Evolutionary conservation across 163 green algal species (phyloP).

Genomic region (Chlorella variabilis): DNA sequence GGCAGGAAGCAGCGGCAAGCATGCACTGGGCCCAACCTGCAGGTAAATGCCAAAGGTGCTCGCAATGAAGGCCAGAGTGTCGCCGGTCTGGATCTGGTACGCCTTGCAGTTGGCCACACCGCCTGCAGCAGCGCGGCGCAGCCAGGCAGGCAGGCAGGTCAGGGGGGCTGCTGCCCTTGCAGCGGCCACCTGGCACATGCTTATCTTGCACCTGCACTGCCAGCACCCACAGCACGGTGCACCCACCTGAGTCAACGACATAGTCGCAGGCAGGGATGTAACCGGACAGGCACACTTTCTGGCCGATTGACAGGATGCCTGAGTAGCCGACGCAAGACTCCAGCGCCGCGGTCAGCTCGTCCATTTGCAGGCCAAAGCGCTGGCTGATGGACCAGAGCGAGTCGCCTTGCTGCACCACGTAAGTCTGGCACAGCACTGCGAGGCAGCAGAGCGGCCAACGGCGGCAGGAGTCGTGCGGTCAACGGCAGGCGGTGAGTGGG

Average conservation of each 20-base stretch:
- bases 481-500: not conserved
- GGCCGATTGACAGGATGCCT: slow-evolving; percentile 31
- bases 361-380: slow-evolving; percentile 14
- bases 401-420: slow-evolving; percentile 40
- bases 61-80: slow-evolving; percentile 38
- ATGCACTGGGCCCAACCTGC: not conserved
- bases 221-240: not conserved
- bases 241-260: slow-evolving; percentile 14
- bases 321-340: slow-evolving; percentile 19
- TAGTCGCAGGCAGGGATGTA: slow-evolving; percentile 35
- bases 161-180: no score
- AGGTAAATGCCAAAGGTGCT: slow-evolving; percentile 32
- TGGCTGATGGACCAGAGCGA: slow-evolving; percentile 28
- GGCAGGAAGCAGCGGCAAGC: no score
- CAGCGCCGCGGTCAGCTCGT: slow-evolving; percentile 24
- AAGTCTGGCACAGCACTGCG: slow-evolving; percentile 33
- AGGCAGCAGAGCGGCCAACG: not conserved
- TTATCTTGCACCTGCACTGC: no score
- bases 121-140: not conserved
- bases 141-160: no score
- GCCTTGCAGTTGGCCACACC: slow-evolving; percentile 30
- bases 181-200: no score
- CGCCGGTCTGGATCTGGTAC: slow-evolving; percentile 36
- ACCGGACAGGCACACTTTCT: slow-evolving; percentile 42
- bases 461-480: not conserved